These are phyloP conservation scores for Carnegiea gigantea DNA, from an alignment of 179 eudicot genomes.

Conservation along the genomic window DNA sequence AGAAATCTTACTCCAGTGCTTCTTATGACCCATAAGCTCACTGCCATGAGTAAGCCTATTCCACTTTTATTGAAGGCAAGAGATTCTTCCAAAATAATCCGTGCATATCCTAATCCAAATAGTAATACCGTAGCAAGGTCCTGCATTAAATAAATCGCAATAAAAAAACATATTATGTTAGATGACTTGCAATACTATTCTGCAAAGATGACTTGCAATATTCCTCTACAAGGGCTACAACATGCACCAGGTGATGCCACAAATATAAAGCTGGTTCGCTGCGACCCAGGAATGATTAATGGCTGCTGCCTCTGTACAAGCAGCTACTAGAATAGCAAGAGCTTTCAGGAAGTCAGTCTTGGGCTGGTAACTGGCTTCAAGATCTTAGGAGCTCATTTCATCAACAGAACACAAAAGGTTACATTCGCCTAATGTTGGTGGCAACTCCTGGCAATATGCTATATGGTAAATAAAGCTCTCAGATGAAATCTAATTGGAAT, in stretches of 20 bases:
- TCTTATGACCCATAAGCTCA: too few relatives aligned
- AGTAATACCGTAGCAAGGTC: conserved; percentile 40
- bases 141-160: conserved; percentile 40
- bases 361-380: conserved; percentile 67
- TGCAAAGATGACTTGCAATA: too few relatives aligned
- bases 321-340: conserved; percentile 74
- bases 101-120: too few relatives aligned
- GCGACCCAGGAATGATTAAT: conserved; percentile 96
- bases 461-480: conserved; percentile 39
- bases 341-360: conserved; percentile 86
- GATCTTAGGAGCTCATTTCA: conserved; percentile 66
- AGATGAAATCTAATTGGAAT: neutral
- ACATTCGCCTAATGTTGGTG: conserved; percentile 59
- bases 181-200: neutral
- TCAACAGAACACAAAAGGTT: conserved; percentile 91
- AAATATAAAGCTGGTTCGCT: conserved; percentile 70
- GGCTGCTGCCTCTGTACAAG: conserved; percentile 72
- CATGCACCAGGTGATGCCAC: conserved; percentile 9
- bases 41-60: too few relatives aligned
- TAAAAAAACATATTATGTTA: neutral
- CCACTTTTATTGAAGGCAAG: too few relatives aligned
- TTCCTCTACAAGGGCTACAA: neutral
- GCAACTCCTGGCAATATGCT: conserved; percentile 6
- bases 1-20: too few relatives aligned
- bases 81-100: too few relatives aligned